Base-by-base conservation (phyloP, 106 monocot genomes). In the Allium sativum region DNA sequence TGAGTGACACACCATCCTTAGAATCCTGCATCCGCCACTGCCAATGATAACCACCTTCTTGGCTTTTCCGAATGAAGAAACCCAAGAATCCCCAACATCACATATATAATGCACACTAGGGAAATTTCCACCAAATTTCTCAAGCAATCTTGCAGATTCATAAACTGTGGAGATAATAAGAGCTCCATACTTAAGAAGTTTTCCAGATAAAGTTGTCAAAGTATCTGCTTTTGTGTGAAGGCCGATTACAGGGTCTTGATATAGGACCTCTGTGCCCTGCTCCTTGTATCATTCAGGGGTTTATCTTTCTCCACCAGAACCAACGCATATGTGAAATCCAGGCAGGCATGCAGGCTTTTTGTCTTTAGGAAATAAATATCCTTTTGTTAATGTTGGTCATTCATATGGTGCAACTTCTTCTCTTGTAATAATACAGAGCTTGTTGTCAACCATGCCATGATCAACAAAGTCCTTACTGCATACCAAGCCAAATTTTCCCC, bases 361-460 rank as follows among this genome's bases (percentile, higher is more conserved):
- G 50, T 91, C 85, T 31, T 44, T 72, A 43, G 90, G 90, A 78
- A 91, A 91, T 47, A 91, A 62, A 70, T 91, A 91, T 17, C 79
- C 90, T 80, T 91, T 91, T 6, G 90, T 91, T 61, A 91, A 68
- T 52, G 90, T 75, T 60, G 90, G 90, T 56, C 90, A 65, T 56
- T 91, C 90, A 66, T 91, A 91, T 70, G 90, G 90, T 77, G 90
- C 79, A 64, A 82, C 65, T 58, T 86, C 90, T 85, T 91, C 90
- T 65, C 86, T 91, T 18, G 82, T 73, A 17, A 91, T 82, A 11
- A 91, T 91, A 52, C 90, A 86, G 9, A 91, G 82, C 55, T 68
- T 61, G 41, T 85, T 82, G 50, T 86, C 77, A 3, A 85, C 90
- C 90, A 91, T 80, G 44, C 90, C 90, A 57, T 86, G 85, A 48